Evolutionary conservation across 2,329 filamentous ascomycete genomes (phyloP), one percentile per base, ranked within the genome.

Genomic region (Fusarium miscanthi): DNA sequence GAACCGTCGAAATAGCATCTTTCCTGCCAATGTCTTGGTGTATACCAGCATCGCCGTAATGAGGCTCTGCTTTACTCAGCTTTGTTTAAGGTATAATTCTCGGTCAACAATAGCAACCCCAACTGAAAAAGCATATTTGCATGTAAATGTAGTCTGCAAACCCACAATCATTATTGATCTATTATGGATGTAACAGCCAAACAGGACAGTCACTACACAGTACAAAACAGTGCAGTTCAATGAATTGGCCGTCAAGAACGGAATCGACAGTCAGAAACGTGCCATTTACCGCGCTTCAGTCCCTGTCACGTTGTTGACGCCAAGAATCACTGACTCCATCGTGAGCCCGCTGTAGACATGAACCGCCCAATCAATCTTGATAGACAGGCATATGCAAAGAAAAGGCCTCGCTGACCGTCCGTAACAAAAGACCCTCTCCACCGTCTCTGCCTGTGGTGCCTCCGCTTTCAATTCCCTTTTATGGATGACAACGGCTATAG

Each of bases 241-340:
- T 41, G 7, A 25, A 30, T 33, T 48, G 11, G 33, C 60, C 69
- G 53, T 74, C 66, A 66, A 52, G 58, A 64, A 75, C 49, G 57
- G 56, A 53, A 30, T 30, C n/a, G 37, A 67, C 66, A 54, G 66
- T 73, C 53, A 68, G 65, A 66, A 76, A 66, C 67, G 59, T 66
- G 43, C 42, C 40, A 72, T 65, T 70, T 66, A 23, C 59, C 25
- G 46, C 53, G 41, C 56, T 71, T 51, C 23, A 40, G 54, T 61
- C 30, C 63, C 40, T 52, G 63, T 37, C 25, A 31, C 4, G 41
- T 46, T 19, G 10, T 46, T 19, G 10, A 56, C 16, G 66, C 66
- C 57, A 69, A 63, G 66, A 52, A 27, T 2, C 31, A 48, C 30
- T 33, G 52, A 23, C 41, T 45, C 52, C 52, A 37, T 40, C 41